Percentiles rank a stretch among this genome's conserved stretches.
Evolutionary conservation across 2,329 filamentous ascomycete genomes (phyloP).

Genomic region (Verticillium klebahnii): DNA sequence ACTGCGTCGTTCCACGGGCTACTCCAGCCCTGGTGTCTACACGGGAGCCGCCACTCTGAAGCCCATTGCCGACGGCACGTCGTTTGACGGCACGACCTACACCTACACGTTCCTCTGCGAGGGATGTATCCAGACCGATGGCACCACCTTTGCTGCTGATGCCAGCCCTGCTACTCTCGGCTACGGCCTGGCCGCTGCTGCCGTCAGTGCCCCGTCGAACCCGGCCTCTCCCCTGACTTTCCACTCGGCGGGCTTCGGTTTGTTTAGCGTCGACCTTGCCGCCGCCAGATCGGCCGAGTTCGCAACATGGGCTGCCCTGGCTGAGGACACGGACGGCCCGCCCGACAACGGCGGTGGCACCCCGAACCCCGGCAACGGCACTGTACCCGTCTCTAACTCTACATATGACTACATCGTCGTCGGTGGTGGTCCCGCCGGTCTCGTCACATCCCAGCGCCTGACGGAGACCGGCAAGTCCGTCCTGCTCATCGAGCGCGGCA

Average conservation of each 20-base stretch:
- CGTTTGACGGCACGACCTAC: constrained; percentile 46
- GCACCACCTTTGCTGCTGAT: constrained; percentile 25
- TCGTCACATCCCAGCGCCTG: constrained; percentile 28
- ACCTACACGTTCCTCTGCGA: constrained; percentile 50
- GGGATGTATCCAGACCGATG: constrained; percentile 32
- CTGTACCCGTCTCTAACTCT: constrained; percentile 21
- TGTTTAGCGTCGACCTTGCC: constrained; percentile 26
- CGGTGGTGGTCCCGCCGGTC: constrained; percentile 29
- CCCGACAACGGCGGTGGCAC: constrained; percentile 5
- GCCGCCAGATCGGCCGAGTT: constrained; percentile 26
- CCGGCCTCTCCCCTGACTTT: constrained; percentile 28
- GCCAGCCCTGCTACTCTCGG: constrained; percentile 22
- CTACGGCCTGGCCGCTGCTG: not conserved
- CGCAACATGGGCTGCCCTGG: constrained; percentile 8
- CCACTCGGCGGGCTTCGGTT: constrained; percentile 34
- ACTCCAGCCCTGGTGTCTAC: constrained; percentile 42
- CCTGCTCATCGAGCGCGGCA: constrained; percentile 31
- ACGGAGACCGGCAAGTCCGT: constrained; percentile 30
- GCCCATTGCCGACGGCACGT: constrained; percentile 46
- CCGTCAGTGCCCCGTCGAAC: constrained; percentile 13
- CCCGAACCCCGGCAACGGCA: constrained; percentile 16
- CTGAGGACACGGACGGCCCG: constrained; percentile 3
- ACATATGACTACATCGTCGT: constrained; percentile 35
- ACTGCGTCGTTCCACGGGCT: constrained; percentile 29
- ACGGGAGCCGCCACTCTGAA: constrained; percentile 32